Evolutionary conservation across 1,284 basidiomycete species (phyloP).

Genomic region (Clitocybe nebularis): DNA sequence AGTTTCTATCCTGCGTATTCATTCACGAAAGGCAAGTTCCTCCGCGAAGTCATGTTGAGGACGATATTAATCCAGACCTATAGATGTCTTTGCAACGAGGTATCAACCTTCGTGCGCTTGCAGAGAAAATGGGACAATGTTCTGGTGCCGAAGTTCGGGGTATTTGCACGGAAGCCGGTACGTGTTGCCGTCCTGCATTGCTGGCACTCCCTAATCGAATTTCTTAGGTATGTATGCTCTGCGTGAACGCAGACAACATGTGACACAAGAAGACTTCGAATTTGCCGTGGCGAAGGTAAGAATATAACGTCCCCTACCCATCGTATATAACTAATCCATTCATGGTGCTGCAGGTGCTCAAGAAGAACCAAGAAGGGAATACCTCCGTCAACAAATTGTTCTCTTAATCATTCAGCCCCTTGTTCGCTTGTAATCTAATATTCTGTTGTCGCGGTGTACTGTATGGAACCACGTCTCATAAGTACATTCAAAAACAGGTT

Average conservation of each 20-base stretch:
- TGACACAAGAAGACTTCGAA: constrained; percentile 98
- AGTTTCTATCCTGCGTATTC: constrained; percentile 94
- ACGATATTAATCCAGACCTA: background rate
- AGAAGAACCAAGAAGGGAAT: constrained; percentile 91
- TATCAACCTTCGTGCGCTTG: constrained; percentile 91
- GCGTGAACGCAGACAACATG: constrained; percentile 92
- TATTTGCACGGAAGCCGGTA: constrained; percentile 97
- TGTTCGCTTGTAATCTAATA: constrained; percentile 2
- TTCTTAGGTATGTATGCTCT: constrained; percentile 90
- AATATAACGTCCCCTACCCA: constrained; percentile 3
- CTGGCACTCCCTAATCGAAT: background rate
- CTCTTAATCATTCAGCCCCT: constrained; percentile 40
- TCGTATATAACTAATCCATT: constrained; percentile 1
- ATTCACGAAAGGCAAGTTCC: constrained; percentile 82
- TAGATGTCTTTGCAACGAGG: constrained; percentile 98
- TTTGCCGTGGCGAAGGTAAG: constrained; percentile 91
- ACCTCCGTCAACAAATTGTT: constrained; percentile 90
- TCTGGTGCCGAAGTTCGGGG: constrained; percentile 97
- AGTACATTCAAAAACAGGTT: background rate
- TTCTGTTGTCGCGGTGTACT: background rate
- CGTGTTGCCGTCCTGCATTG: constrained; percentile 25
- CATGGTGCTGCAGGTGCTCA: constrained; percentile 57
- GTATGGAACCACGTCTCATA: background rate
- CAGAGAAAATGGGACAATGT: constrained; percentile 99
- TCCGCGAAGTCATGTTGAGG: background rate